These are phyloP conservation scores for Aspergillus bridgeri DNA, from an alignment of 495 filamentous ascomycete species.

Conservation along the genomic window DNA sequence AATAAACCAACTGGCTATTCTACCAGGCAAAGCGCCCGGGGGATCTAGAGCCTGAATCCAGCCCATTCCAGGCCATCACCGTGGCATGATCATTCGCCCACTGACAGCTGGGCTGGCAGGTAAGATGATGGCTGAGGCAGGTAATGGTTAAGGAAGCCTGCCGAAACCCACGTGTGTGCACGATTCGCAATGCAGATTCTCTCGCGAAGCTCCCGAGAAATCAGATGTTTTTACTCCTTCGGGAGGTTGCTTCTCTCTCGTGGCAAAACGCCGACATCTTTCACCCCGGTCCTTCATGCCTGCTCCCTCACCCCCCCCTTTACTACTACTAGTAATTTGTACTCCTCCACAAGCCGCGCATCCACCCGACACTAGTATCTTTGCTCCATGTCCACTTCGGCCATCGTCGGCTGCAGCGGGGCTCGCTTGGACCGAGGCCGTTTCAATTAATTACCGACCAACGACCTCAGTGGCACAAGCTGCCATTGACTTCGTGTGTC, in stretches of 20 bases:
- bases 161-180: background rate
- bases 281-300: too few relatives aligned
- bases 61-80: background rate
- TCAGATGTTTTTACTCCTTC: background rate
- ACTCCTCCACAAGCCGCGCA: conserved; percentile 7
- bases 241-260: background rate
- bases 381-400: background rate
- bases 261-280: background rate
- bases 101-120: background rate
- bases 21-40: too few relatives aligned
- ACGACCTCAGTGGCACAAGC: background rate
- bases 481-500: too few relatives aligned
- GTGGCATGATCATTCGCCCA: background rate
- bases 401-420: background rate
- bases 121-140: background rate
- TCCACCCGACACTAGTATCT: conserved; percentile 10
- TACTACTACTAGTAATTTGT: too few relatives aligned
- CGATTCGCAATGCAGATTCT: too few relatives aligned
- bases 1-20: too few relatives aligned
- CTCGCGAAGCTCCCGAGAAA: too few relatives aligned
- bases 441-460: background rate
- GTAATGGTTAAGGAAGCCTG: background rate
- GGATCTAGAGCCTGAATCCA: background rate
- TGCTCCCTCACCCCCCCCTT: too few relatives aligned
- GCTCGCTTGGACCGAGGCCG: background rate